These are phyloP conservation scores for Penicillium palitans DNA, from an alignment of 2,329 filamentous ascomycete genomes.

Conservation along the genomic window DNA sequence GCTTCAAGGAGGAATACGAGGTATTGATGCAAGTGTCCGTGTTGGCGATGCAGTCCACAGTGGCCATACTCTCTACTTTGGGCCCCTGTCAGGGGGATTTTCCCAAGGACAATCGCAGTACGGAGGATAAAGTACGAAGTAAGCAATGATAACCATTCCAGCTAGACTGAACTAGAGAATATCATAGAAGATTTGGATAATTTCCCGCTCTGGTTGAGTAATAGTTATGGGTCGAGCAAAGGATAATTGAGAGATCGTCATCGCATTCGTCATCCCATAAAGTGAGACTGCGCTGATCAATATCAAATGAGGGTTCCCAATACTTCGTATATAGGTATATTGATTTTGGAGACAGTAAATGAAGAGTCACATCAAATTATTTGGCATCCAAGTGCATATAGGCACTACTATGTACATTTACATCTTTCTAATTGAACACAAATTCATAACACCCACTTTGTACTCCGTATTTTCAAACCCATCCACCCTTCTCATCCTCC, in stretches of 20 bases:
- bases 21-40: background rate
- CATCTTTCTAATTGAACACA: background rate
- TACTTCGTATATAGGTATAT: background rate
- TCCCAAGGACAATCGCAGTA: background rate
- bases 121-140: background rate
- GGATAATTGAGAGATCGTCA: background rate
- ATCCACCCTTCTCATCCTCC: background rate
- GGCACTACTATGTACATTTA: background rate
- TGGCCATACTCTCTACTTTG: background rate
- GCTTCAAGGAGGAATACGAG: background rate
- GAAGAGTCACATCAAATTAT: background rate
- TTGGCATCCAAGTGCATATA: background rate
- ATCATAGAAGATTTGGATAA: background rate
- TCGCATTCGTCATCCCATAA: background rate
- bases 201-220: background rate
- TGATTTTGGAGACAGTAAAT: background rate
- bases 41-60: background rate
- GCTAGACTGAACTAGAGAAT: background rate
- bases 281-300: too few relatives aligned
- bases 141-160: background rate
- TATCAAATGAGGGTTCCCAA: background rate
- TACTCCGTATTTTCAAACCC: background rate
- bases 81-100: background rate
- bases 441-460: background rate
- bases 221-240: background rate